Evolutionary conservation across 1,139 yeast genomes (phyloP).

Genomic region (Protomyces inundatus): DNA sequence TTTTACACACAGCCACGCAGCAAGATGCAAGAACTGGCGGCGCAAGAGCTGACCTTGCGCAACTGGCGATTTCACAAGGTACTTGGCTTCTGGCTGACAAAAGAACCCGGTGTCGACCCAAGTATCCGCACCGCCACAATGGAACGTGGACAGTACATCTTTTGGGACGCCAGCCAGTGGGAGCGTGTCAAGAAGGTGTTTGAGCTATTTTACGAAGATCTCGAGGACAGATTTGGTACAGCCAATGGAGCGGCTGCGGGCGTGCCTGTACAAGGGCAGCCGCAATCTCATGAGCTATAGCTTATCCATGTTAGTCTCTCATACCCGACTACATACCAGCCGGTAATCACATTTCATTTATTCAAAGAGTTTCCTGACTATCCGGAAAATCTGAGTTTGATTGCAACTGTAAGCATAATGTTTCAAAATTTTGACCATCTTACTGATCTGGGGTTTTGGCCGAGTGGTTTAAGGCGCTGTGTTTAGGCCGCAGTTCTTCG

Average conservation of each 20-base stretch:
- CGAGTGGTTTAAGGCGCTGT: slow-evolving; percentile 21
- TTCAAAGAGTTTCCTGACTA: no score
- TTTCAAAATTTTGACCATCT: not conserved
- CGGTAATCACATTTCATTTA: no score
- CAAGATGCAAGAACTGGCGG: slow-evolving; percentile 87
- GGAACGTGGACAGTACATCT: slow-evolving; percentile 91
- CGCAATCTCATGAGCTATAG: not conserved
- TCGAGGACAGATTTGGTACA: slow-evolving; percentile 26
- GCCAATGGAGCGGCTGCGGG: not conserved
- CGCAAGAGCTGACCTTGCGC: slow-evolving; percentile 75
- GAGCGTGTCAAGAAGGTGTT: slow-evolving; percentile 62
- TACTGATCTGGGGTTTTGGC: not conserved
- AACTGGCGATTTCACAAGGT: slow-evolving; percentile 98
- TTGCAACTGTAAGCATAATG: not conserved
- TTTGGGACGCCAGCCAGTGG: slow-evolving; percentile 96
- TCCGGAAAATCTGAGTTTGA: no score
- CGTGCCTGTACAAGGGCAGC: not conserved
- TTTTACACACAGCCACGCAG: slow-evolving; percentile 94
- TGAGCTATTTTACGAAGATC: slow-evolving; percentile 29
- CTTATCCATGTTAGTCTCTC: no score
- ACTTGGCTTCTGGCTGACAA: slow-evolving; percentile 92
- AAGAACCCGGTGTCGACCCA: slow-evolving; percentile 87
- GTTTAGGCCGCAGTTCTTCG: not conserved
- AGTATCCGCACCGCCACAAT: slow-evolving; percentile 76
- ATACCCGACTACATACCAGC: no score